Conservation (phyloP, 345 rosid species). For the Garcia nutans region DNA sequence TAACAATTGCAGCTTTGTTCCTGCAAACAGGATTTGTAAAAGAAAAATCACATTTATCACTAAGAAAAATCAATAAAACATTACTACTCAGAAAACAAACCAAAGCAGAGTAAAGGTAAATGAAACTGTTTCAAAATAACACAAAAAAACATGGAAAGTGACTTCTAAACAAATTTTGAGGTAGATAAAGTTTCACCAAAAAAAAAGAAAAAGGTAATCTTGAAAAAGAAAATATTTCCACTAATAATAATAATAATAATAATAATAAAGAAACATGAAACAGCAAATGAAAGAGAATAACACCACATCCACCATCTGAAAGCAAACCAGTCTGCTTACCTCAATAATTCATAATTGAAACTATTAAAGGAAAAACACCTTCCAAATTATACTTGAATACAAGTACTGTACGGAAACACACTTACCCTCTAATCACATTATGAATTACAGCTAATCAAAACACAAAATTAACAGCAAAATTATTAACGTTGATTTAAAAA, state of each 20-base stretch:
- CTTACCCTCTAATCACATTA: neutral
- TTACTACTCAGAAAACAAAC: neutral
- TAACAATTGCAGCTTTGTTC: constrained; percentile 98
- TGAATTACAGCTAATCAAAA: neutral
- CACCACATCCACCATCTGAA: constrained; percentile 16
- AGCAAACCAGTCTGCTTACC: neutral
- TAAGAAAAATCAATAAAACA: neutral
- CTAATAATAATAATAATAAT: neutral
- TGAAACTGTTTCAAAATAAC: constrained; percentile 22
- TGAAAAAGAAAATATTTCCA: neutral
- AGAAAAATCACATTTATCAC: neutral
- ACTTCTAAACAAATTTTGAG: constrained; percentile 27
- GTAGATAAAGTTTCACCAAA: no score
- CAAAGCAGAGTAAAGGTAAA: constrained; percentile 8
- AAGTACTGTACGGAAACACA: neutral
- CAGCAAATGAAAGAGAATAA: constrained; percentile 24
- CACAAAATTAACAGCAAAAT: neutral
- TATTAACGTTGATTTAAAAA: neutral
- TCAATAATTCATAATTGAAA: neutral
- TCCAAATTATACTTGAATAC: constrained; percentile 8
- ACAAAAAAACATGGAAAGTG: constrained; percentile 37
- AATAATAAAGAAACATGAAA: neutral
- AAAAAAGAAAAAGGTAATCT: neutral
- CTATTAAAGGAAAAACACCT: neutral
- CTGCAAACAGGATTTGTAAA: constrained; percentile 41